Conservation (phyloP, 78 protist species). For the Cavenderia fasciculata region DNA sequence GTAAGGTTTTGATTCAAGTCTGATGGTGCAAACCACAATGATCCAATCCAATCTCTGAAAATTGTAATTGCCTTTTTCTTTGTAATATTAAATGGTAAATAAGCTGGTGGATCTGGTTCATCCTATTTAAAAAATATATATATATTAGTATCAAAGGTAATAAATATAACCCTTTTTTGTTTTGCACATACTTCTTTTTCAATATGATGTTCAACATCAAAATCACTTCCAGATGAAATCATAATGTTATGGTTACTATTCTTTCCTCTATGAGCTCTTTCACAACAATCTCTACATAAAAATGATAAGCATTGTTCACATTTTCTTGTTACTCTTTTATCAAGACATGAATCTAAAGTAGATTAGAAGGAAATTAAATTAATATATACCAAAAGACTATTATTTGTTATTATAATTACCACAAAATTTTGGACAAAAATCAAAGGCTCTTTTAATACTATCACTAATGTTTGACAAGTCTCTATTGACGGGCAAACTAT, state of each 20-base stretch:
- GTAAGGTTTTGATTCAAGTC: constrained; percentile 20
- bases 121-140: neutral
- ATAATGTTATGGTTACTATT: constrained; percentile 17
- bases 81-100: constrained; percentile 47
- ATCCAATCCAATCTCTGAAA: constrained; percentile 54
- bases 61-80: constrained; percentile 14
- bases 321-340: constrained; percentile 49
- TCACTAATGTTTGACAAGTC: constrained; percentile 18
- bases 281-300: constrained; percentile 54
- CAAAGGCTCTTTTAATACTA: constrained; percentile 42
- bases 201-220: constrained; percentile 42
- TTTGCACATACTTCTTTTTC: neutral
- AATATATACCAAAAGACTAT: too few relatives aligned
- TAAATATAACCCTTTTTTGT: neutral
- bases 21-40: constrained; percentile 77
- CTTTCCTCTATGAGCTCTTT: neutral
- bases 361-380: too few relatives aligned
- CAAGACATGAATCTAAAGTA: too few relatives aligned
- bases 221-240: constrained; percentile 25
- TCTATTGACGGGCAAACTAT: constrained; percentile 50
- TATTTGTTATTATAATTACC: too few relatives aligned
- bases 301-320: constrained; percentile 26
- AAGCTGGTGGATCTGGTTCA: constrained; percentile 60
- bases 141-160: neutral
- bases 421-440: constrained; percentile 53